phyloP scores from a whole-genome alignment of 2,329 filamentous ascomycete species.

The Neocatenulostroma microsporum region DNA sequence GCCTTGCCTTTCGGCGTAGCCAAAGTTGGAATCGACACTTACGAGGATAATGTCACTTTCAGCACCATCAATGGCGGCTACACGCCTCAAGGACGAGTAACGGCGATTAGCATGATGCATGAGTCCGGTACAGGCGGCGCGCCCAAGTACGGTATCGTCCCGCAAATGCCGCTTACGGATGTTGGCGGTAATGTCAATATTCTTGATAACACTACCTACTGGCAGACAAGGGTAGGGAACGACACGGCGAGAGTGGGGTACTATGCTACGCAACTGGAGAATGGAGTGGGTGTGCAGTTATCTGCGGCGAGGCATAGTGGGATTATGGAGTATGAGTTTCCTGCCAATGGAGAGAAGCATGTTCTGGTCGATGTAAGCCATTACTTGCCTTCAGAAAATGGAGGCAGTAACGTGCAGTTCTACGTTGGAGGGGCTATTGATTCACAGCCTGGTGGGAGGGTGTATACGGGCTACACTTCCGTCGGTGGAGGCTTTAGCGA shows the following conservation, averaged over 20 bases:
- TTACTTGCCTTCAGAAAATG: conserved; percentile 50
- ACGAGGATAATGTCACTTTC: conserved; percentile 24
- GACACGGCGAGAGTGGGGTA: conserved; percentile 51
- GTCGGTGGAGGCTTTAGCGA: conserved; percentile 60
- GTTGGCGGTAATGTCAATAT: conserved; percentile 31
- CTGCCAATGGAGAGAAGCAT: conserved; percentile 35
- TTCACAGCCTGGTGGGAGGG: conserved; percentile 40
- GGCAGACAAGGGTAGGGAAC: conserved; percentile 28
- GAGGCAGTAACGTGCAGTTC: conserved; percentile 41
- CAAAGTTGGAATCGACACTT: conserved; percentile 38
- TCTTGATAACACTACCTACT: conserved; percentile 35
- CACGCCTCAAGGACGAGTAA: conserved; percentile 25
- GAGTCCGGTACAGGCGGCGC: conserved; percentile 61
- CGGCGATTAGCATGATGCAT: conserved; percentile 48
- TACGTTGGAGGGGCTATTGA: conserved; percentile 54
- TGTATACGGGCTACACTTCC: conserved; percentile 51
- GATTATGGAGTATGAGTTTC: conserved; percentile 55
- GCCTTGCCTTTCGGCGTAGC: conserved; percentile 37
- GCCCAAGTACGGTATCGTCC: conserved; percentile 60
- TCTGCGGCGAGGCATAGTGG: conserved; percentile 50
- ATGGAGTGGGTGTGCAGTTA: conserved; percentile 51
- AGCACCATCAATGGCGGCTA: conserved; percentile 39
- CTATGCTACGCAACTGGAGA: conserved; percentile 50
- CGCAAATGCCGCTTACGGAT: conserved; percentile 44
- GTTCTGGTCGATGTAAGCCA: conserved; percentile 58